Base-by-base conservation (phyloP, 2,329 filamentous ascomycete genomes). In the Aureobasidium pullulans region DNA sequence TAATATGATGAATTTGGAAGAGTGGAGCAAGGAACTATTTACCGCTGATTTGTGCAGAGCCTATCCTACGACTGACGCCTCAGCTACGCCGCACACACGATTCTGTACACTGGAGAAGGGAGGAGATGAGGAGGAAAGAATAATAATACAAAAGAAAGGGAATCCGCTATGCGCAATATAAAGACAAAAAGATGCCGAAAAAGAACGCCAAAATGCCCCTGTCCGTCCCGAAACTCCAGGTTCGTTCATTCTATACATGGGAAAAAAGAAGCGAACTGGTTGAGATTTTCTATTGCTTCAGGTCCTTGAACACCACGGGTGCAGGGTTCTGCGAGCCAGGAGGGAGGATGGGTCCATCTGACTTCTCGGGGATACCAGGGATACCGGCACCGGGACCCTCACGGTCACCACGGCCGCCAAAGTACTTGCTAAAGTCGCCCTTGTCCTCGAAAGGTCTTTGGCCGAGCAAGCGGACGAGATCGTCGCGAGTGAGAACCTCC, bases 381-480 rank as follows among this genome's bases (percentile, higher is more conserved):
- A 61, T 37, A 40, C 57, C 62, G 15, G 59, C 60, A 67, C 64
- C 84, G 81, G 72, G 84, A 19, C 67, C 68, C 44, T 69, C 66
- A 16, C 64, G 42, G 43, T 69, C 68, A 11, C 63, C 66, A 23
- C 72, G 69, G 31, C 75, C 73, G 11, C 72, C 72, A 73, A 99
- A 99, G 79, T 96, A 99, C 79, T 96, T 96, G 68, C 87, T 80
- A 75, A 99, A 97, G 69, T 97, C 92, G 67, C 89, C 87, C 62
- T 84, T 81, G 68, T 97, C 93, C 42, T 88, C 86, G 68, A 89
- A 97, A 13, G 90, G 90, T 64, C 94, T 79, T 48, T 86, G 86
- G 23, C 94, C 94, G 29, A 99, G 79, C 59, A 99, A 78, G 31
- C 94, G 81, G 53, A 97, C 85, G 83, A 97, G 87, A 74, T 99